Evolutionary conservation across 805 yeast genomes (phyloP), one percentile per base, ranked within the genome.

Genomic region (Candida qinlingensis): DNA sequence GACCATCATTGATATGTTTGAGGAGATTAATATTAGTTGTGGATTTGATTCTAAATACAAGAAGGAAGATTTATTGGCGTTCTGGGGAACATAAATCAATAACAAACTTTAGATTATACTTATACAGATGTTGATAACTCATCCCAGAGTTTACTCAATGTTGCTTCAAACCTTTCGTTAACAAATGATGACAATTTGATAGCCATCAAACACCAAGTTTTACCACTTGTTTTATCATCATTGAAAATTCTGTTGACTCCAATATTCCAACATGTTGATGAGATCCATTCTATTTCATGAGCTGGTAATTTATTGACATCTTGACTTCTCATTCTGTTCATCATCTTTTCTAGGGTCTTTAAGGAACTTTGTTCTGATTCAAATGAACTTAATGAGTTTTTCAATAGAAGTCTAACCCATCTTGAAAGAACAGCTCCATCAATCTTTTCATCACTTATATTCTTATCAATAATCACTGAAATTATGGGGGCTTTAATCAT

Each of bases 211-310:
- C 70, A 68, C 68, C 69, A 68, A 2, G 34, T 28, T 3, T 49
- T 44, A 2, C 68, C 68, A 11, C 45, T 44, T 1, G 40, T 25
- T 25, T 54, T 55, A 3, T 63, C 54, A 4, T 56, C 63, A 6
- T 50, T 51, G 35, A 58, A 54, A 10, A 53, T 34, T n/a, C 47
- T 42, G 12, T 47, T 60, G 4, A 71, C 66, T 1, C 75, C 75
- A 39, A 55, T 54, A 42, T 72, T 72, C 76, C 76, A 72, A 40
- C 67, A 58, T 1, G 59, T 53, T 2, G 69, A 65, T 1, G 70
- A 60, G 7, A 72, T 50, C 64, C 66, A 64, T 53, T 71, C 74
- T 33, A 68, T 44, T 44, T 70, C 74, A 49, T 61, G 53, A 0
- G 42, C 51, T 11, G 54, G 57, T 13, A 59, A 31, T 39, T 39